Conservation (phyloP, 495 filamentous ascomycete genomes). For the Recurvomyces mirabilis region DNA sequence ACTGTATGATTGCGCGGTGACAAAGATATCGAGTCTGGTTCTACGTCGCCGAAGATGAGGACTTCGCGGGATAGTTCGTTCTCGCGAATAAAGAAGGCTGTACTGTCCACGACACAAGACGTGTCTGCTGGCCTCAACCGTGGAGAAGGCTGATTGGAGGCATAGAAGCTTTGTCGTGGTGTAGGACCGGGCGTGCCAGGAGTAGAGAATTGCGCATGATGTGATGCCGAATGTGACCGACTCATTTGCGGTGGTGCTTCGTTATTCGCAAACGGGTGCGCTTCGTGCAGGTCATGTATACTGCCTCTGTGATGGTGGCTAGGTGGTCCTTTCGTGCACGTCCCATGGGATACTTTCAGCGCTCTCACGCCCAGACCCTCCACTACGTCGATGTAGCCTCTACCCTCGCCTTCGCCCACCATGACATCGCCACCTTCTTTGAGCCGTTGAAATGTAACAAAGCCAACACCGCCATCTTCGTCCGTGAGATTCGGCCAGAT, state of each 20-base stretch:
- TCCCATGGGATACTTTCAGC: slow-evolving; percentile 74
- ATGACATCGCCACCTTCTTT: slow-evolving; percentile 76
- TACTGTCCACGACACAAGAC: slow-evolving; percentile 51
- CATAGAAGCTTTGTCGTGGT: slow-evolving; percentile 13
- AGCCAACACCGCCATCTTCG: slow-evolving; percentile 85
- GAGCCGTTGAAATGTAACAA: slow-evolving; percentile 82
- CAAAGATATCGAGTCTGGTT: slow-evolving; percentile 76
- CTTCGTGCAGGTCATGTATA: slow-evolving; percentile 24
- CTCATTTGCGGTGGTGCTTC: slow-evolving; percentile 9
- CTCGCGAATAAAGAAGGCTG: slow-evolving; percentile 75
- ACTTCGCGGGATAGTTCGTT: slow-evolving; percentile 54
- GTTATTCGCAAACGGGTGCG: slow-evolving; percentile 41
- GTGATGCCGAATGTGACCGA: slow-evolving; percentile 8
- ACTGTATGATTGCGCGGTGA: slow-evolving; percentile 66
- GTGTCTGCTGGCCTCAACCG: slow-evolving; percentile 1
- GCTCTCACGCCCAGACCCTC: slow-evolving; percentile 70
- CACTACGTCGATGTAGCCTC: slow-evolving; percentile 74
- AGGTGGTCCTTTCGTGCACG: slow-evolving; percentile 60
- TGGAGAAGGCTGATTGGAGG: slow-evolving; percentile 5
- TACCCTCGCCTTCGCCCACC: slow-evolving; percentile 59
- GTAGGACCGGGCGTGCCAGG: slow-evolving; percentile 20
- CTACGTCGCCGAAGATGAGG: slow-evolving; percentile 89
- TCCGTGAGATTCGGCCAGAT: slow-evolving; percentile 98
- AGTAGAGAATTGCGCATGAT: slow-evolving; percentile 13
- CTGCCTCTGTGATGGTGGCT: slow-evolving; percentile 27